Base-by-base conservation (phyloP, 805 yeast species). In the Nakazawaea populi region DNA sequence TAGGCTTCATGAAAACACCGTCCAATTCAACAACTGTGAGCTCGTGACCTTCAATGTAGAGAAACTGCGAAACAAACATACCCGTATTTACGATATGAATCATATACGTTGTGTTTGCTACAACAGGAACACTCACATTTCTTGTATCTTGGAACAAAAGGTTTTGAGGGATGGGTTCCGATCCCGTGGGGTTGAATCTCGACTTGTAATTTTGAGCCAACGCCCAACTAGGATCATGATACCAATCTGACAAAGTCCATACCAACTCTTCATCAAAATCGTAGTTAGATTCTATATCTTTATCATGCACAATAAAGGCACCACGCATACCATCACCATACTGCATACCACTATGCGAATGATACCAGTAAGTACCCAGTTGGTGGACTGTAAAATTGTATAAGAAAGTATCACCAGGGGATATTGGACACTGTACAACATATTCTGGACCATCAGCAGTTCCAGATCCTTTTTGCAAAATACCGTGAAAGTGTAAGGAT, bases 321-420 rank as follows among this genome's bases (percentile, higher is more conserved):
- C 85, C 90, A 58, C 92, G 73, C 54, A 87, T 67, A 0, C 95
- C 95, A 65, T 87, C 95, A 50, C 86, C 80, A 58, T 87, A 87
- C 61, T 87, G 94, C 11, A 86, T 70, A 0, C 89, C 90, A 38
- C 83, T 73, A 59, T 87, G 95, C 5, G 89, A 82, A 63, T 87
- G 95, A 65, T 86, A 87, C 95, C 95, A 87, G 67, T 73, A 87
- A n/a, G 89, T 77, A 47, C 95, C 95, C 4, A 71, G 80, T 63
- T 87, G 91, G 55, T 79, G 75, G 8, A 85, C 84, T 2, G 86
- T 81, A 60, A 87, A 86, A 66, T 86, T 85, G 67, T 87, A 87
- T 43, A 82, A 63, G 61, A 74, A 76, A 2, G 89, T 78, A 57
- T 79, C 79, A 31, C 86, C 87, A 7, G 86, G 83, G 41, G 80